Evolutionary conservation across 805 yeast species (phyloP), one percentile per base, ranked within the genome.

Genomic region (Wickerhamomyces queroliae): DNA sequence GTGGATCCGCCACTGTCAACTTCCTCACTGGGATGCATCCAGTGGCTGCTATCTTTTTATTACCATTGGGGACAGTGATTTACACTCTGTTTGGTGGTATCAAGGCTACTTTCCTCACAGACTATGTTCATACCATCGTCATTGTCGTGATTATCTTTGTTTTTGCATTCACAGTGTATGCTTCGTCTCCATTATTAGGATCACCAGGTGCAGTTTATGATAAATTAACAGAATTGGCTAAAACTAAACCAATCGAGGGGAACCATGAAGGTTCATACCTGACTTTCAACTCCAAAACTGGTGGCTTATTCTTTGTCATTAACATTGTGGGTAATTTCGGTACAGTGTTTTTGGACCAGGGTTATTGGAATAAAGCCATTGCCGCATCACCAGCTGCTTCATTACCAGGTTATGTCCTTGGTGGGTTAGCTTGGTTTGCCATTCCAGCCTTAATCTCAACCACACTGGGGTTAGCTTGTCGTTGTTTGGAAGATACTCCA

Each of bases 361-460:
- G 95, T 21, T 88, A 87, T 63, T 86, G 89, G 80, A 83, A 83
- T 64, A 87, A 87, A 64, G 95, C 95, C 11, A 83, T 88, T 58
- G 87, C 95, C 22, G 80, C 91, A 8, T 73, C 82, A 44, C 95
- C 95, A 18, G 83, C 78, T 10, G 80, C 93, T 34, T 87, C 95
- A 23, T 66, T 88, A 49, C 91, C 93, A 7, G 96, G 95, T 18
- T 89, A 89, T 61, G 79, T 86, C 20, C 63, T 85, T 42, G 96
- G 96, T 42, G 96, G 96, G 22, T 60, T 89, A 33, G 83, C 91
- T 0, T 89, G 96, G 96, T 83, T 86, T 57, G 90, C 95, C 7
- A 81, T 89, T 48, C 96, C 96, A 35, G 82, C 81, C 69, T 72
- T 85, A 41, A 73, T 79, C 37, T 84, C 95, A 13, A 80, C 91